phyloP scores from a whole-genome alignment of 176 grass and related monocot species.

The Bonia amplexicaulis region DNA sequence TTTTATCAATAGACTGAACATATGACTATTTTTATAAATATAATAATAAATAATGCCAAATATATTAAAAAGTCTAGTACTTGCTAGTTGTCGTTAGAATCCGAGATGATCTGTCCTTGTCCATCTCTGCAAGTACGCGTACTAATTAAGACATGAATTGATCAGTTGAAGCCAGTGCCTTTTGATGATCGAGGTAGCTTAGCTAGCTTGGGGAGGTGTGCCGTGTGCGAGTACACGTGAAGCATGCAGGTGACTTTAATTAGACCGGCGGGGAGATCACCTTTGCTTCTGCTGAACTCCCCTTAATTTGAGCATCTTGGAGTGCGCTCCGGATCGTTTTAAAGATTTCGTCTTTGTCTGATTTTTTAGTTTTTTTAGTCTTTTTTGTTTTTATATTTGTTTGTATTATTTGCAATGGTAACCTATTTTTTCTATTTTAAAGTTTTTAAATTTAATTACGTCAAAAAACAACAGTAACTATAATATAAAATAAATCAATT shows the following conservation, averaged over 20 bases:
- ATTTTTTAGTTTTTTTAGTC: too few relatives aligned
- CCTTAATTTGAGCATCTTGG: constrained; percentile 38
- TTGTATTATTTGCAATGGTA: too few relatives aligned
- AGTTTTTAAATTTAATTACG: too few relatives aligned
- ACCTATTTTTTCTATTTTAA: too few relatives aligned
- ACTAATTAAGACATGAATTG: constrained; percentile 15
- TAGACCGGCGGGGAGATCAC: constrained; percentile 12
- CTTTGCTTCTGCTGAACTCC: constrained; percentile 34
- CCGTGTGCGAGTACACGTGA: constrained; percentile 23
- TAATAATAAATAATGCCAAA: too few relatives aligned
- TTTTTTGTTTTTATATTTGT: too few relatives aligned
- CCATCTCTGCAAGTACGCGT: background rate
- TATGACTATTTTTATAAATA: too few relatives aligned
- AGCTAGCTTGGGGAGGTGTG: constrained; percentile 3
- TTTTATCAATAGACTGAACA: too few relatives aligned
- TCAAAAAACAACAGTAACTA: too few relatives aligned
- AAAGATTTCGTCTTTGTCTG: too few relatives aligned
- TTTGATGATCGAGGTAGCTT: background rate
- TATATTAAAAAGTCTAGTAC: background rate
- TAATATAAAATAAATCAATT: too few relatives aligned
- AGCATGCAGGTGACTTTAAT: constrained; percentile 25
- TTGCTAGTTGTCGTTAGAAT: background rate
- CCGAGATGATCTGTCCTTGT: background rate
- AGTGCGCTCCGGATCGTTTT: background rate
- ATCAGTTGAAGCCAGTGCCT: background rate